Evolutionary conservation across 352 stramenopile species (phyloP).

Genomic region (Pythium aristosporum): DNA sequence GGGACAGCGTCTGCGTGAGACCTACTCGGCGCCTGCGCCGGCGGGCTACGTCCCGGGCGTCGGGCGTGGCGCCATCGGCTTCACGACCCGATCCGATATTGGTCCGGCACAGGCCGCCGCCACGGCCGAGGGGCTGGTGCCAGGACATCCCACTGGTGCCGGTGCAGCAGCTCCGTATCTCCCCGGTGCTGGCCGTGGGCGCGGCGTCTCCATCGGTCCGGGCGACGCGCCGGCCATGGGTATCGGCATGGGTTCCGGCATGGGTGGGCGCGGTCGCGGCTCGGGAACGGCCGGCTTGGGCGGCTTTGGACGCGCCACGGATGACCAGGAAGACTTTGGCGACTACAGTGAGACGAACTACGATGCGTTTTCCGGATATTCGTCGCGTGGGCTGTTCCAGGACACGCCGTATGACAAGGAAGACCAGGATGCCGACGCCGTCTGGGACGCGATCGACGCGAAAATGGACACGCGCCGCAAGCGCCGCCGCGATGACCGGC

Average conservation of each 20-base stretch:
- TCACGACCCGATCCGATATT: slow-evolving; percentile 97
- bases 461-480: slow-evolving; percentile 93
- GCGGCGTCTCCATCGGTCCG: slow-evolving; percentile 43
- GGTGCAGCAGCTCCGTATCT: slow-evolving; percentile 50
- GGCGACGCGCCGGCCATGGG: slow-evolving; percentile 14
- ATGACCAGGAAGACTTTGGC: slow-evolving; percentile 85
- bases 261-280: slow-evolving; percentile 52
- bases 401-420: slow-evolving; percentile 95
- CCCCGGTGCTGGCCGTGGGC: slow-evolving; percentile 86
- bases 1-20: slow-evolving; percentile 69
- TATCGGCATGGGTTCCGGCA: slow-evolving; percentile 26
- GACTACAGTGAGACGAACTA: slow-evolving; percentile 93
- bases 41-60: slow-evolving; percentile 96
- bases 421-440: slow-evolving; percentile 95
- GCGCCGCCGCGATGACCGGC: slow-evolving; percentile 76
- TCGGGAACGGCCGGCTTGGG: slow-evolving; percentile 80
- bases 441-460: slow-evolving; percentile 96
- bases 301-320: slow-evolving; percentile 80
- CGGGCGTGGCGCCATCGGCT: slow-evolving; percentile 94
- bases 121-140: slow-evolving; percentile 52
- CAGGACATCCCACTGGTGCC: slow-evolving; percentile 18
- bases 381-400: slow-evolving; percentile 83
- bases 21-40: slow-evolving; percentile 87
- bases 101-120: slow-evolving; percentile 82
- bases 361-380: slow-evolving; percentile 90